Evolutionary conservation across 176 grass and related monocot genomes (phyloP).

Genomic region (Oryza rufipogon): DNA sequence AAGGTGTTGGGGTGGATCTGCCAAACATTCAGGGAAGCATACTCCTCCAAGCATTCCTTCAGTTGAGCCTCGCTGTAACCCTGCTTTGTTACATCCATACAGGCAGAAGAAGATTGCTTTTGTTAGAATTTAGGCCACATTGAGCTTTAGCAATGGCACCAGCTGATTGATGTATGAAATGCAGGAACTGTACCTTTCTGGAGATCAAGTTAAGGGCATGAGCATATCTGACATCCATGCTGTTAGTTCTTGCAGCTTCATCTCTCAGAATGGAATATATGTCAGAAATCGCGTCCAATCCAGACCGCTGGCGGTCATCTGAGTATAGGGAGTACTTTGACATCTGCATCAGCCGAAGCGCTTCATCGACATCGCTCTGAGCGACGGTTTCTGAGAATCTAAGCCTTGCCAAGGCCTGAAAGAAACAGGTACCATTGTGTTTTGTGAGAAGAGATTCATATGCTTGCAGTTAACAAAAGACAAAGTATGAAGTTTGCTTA

Average conservation of each 20-base stretch:
- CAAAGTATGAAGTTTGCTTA: slow-evolving; percentile 49
- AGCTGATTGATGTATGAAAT: not conserved
- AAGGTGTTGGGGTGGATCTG: slow-evolving; percentile 98
- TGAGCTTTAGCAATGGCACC: not conserved
- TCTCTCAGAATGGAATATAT: slow-evolving; percentile 97
- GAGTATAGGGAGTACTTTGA: slow-evolving; percentile 94
- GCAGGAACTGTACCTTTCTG: slow-evolving; percentile 74
- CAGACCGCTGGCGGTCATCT: slow-evolving; percentile 88
- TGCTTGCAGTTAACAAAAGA: not conserved
- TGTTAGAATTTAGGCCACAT: slow-evolving; percentile 10
- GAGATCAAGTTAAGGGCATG: slow-evolving; percentile 98
- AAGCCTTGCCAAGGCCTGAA: slow-evolving; percentile 94
- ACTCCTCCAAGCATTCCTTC: slow-evolving; percentile 98
- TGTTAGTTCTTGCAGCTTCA: slow-evolving; percentile 77
- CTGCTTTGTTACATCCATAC: slow-evolving; percentile 49
- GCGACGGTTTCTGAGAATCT: slow-evolving; percentile 87
- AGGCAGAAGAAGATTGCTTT: not conserved
- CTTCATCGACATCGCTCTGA: slow-evolving; percentile 94
- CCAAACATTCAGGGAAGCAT: slow-evolving; percentile 97
- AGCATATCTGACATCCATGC: slow-evolving; percentile 93
- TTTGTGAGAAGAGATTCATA: not conserved
- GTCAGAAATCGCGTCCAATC: slow-evolving; percentile 95
- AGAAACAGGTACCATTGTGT: not conserved
- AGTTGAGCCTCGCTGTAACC: slow-evolving; percentile 95
- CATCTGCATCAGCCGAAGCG: slow-evolving; percentile 96